Evolutionary conservation across 208 protist genomes (phyloP).

Genomic region (Acanthamoeba castellanii): DNA sequence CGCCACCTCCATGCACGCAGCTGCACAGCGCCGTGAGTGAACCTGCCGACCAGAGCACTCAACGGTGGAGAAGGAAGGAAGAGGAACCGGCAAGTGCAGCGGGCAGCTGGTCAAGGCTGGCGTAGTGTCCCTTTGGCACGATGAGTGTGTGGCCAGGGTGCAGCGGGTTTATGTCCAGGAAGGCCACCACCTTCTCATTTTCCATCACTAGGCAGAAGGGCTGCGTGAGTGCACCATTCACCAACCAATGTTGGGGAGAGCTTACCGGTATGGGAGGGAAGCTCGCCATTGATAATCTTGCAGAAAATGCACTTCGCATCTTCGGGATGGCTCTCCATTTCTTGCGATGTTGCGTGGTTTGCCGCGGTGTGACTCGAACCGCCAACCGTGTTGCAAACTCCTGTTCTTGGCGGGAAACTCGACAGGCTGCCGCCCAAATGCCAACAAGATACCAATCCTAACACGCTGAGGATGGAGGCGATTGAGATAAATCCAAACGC

Average conservation of each 20-base stretch:
- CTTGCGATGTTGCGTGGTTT: too few species aligned
- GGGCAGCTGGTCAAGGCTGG: conserved; percentile 63
- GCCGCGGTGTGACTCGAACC: too few species aligned
- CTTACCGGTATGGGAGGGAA: conserved; percentile 76
- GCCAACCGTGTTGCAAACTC: too few species aligned
- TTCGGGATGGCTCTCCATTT: neutral
- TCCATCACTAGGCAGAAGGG: conserved; percentile 50
- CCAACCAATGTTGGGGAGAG: neutral
- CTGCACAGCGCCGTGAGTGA: neutral
- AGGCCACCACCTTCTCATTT: conserved; percentile 77
- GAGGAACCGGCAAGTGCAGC: neutral
- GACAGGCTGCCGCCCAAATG: neutral
- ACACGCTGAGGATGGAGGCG: neutral
- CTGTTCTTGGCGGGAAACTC: neutral
- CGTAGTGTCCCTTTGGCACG: conserved; percentile 76
- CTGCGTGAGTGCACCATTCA: neutral
- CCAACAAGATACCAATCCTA: neutral
- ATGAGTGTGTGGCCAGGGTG: conserved; percentile 74
- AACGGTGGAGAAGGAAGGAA: neutral
- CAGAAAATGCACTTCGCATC: conserved; percentile 79
- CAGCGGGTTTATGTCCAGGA: conserved; percentile 80
- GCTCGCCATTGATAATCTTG: conserved; percentile 77
- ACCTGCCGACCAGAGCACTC: neutral
- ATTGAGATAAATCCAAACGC: too few species aligned
- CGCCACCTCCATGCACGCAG: conserved; percentile 36